Conservation (phyloP, 208 protist species). For the Vickermania spadyakhi region DNA sequence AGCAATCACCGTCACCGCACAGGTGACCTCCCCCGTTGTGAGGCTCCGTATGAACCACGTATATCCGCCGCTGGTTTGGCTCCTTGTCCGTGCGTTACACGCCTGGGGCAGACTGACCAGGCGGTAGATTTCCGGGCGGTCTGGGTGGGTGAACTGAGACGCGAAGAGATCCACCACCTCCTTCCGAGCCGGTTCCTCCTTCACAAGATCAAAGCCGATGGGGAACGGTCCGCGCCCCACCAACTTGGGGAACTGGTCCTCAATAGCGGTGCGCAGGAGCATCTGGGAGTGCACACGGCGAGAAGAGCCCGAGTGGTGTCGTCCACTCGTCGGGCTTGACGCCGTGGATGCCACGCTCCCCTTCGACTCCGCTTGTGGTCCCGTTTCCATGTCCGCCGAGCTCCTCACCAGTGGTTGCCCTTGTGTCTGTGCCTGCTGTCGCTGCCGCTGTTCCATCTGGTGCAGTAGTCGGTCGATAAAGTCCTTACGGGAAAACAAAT, state of each 20-base stretch:
- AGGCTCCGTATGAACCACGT: slow-evolving; percentile 70
- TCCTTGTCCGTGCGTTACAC: slow-evolving; percentile 65
- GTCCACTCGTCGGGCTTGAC: background rate
- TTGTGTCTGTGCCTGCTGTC: background rate
- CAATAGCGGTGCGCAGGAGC: slow-evolving; percentile 67
- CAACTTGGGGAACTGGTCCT: slow-evolving; percentile 71
- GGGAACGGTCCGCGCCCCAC: slow-evolving; percentile 50
- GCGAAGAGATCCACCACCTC: slow-evolving; percentile 75
- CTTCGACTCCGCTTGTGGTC: background rate
- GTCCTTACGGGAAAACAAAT: slow-evolving; percentile 52
- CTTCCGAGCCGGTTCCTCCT: slow-evolving; percentile 35
- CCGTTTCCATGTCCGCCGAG: background rate
- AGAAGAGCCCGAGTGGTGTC: background rate
- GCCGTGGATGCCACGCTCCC: slow-evolving; percentile 1
- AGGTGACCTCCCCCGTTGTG: slow-evolving; percentile 56
- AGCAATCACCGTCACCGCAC: slow-evolving; percentile 62
- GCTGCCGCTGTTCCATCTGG: slow-evolving; percentile 33
- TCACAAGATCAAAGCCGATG: slow-evolving; percentile 59
- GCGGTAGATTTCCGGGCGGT: slow-evolving; percentile 52
- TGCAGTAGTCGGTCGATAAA: slow-evolving; percentile 69
- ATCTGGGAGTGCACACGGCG: slow-evolving; percentile 62
- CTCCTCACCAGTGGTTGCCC: background rate
- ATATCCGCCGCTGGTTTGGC: slow-evolving; percentile 58
- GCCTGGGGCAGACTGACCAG: slow-evolving; percentile 60
- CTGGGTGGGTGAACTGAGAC: slow-evolving; percentile 74